Base-by-base conservation (phyloP, 73 alveolate species). In the Stentor roeselii region DNA sequence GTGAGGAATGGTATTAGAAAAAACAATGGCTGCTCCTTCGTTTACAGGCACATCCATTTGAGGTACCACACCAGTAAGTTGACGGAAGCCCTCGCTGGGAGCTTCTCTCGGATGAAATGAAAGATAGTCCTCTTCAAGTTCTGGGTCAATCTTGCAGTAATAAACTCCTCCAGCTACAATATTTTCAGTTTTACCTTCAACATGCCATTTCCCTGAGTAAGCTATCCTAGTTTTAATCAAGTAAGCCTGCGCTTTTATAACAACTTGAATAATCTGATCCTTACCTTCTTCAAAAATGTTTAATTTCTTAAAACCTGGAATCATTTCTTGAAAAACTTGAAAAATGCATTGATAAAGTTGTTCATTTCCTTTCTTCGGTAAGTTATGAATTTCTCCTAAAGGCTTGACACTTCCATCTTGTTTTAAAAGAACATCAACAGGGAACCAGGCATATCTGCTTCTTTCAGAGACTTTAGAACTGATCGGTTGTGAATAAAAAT, bases 161-260 rank as follows among this genome's bases (percentile, higher is more conserved):
- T 61, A 61, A 61, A 61, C 82, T 14, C 82, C 82, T 30, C 58
- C 82, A 14, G 82, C 82, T 14, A 61, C 37, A 30, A 61, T 61
- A 35, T 61, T 61, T 61, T 61, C 82, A 30, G 82, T 61, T 30
- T 61, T 61, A 11, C 82, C 82, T 61, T 61, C 82, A 30, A 61
- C 82, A 61, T 61, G 82, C 42, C 82, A 61, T 61, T 61, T 61
- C 27, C 82, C 82, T 14, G 82, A 61, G 27, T 61, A 61, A 30
- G 60, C 14, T 14, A 36, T 61, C 14, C 82, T 36, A 6, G 82
- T 6, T 30, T n/a, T 11, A 30, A 61, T 30, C 38, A 61, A 6
- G 27, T 61, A 61, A 11, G 6, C 27, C 42, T 61, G 42, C 21
- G 82, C 82, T 35, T 61, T 61, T 11, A 61, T 6, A 61, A 61